Conservation (phyloP, 1,139 yeast genomes). For the Candida sp. region DNA sequence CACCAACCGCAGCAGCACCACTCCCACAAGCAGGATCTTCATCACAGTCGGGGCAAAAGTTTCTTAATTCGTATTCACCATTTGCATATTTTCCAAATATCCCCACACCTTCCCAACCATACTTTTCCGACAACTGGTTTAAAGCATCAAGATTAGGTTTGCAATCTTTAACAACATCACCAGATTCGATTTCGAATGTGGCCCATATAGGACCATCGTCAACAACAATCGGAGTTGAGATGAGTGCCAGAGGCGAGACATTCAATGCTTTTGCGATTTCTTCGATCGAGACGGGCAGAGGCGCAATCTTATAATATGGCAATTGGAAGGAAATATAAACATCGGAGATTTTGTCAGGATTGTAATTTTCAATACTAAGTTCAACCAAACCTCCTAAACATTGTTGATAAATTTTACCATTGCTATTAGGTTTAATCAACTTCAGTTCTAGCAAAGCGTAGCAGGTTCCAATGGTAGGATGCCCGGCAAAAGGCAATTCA, state of each 20-base stretch:
- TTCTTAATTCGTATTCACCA: slow-evolving; percentile 27
- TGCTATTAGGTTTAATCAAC: slow-evolving; percentile 15
- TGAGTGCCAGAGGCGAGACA: slow-evolving; percentile 6
- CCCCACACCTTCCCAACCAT: slow-evolving; percentile 29
- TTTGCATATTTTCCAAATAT: slow-evolving; percentile 28
- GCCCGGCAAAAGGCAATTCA: slow-evolving; percentile 61
- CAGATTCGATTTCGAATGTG: slow-evolving; percentile 23
- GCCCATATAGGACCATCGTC: slow-evolving; percentile 45
- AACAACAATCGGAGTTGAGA: slow-evolving; percentile 16
- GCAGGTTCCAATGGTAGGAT: slow-evolving; percentile 55
- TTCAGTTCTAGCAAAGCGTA: slow-evolving; percentile 36
- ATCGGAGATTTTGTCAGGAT: slow-evolving; percentile 6
- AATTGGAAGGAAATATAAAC: slow-evolving; percentile 15
- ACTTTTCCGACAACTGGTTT: slow-evolving; percentile 10
- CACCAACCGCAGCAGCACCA: slow-evolving; percentile 39
- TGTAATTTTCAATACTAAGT: slow-evolving; percentile 9
- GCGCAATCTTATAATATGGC: slow-evolving; percentile 19
- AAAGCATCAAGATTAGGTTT: slow-evolving; percentile 25
- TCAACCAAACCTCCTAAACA: slow-evolving; percentile 42
- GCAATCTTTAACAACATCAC: slow-evolving; percentile 22
- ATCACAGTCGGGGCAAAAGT: slow-evolving; percentile 37
- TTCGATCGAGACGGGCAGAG: slow-evolving; percentile 14
- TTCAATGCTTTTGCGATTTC: slow-evolving; percentile 17
- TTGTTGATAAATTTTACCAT: slow-evolving; percentile 33
- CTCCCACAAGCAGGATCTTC: slow-evolving; percentile 57